Evolutionary conservation across 768 basidiomycete genomes (phyloP), one percentile per base, ranked within the genome.

Genomic region (Trametes gibbosa): DNA sequence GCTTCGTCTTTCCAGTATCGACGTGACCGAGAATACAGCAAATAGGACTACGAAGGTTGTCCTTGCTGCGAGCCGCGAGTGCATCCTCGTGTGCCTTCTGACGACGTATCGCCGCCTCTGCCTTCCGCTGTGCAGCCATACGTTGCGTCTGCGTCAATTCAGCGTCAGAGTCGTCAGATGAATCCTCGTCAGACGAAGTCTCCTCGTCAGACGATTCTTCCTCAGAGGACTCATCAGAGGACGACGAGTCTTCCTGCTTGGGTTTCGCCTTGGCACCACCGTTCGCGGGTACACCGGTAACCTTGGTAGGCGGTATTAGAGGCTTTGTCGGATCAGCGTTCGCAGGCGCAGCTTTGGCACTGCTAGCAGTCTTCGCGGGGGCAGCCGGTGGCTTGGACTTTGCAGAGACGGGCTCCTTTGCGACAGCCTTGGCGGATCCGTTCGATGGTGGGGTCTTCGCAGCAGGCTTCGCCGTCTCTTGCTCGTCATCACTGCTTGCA

Each of bases 11-110:
- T 60, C 97, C 97, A 4, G 95, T 98, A 79, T 99, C 97, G 82
- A 99, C 97, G 72, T 99, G 97, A 59, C 97, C 97, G 62, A 99
- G 74, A 67, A 99, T 99, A 83, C 96, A 98, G 71, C 96, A 98
- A 70, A 99, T 99, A 14, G 97, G 97, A 71, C 89, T 92, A 42
- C 97, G 89, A 47, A 99, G 76, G 70, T 98, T 77, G 65, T 98
- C 94, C 73, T 91, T 94, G 71, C 76, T 92, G 51, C 92, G 76
- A 4, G 89, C 90, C 41, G 95, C 91, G 58, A 95, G 72, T 2
- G 97, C 95, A 27, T 84, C 89, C 72, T 91, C 86, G 65, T 88
- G 89, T 9, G 89, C 86, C 67, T 93, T 88, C 45, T 84, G 82
- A 50, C 83, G 82, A 43, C 93, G 84, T 19, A 83, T 89, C 35